Conservation (phyloP, 805 yeast species). For the Saturnispora hagleri region DNA sequence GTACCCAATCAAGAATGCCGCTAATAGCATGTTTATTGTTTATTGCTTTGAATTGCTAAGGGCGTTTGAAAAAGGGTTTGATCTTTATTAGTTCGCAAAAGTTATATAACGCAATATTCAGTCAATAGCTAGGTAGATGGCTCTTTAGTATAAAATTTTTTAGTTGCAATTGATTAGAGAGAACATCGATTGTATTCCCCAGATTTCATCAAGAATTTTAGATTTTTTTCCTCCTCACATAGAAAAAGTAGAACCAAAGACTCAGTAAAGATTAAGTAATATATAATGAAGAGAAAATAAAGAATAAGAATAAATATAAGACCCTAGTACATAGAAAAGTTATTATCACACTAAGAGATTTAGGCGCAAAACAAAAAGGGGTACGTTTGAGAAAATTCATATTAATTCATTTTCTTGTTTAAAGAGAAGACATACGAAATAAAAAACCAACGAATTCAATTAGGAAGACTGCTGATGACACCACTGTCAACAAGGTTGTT, state of each 20-base stretch:
- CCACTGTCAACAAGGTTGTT: conserved; percentile 50
- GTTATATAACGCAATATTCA: too few relatives aligned
- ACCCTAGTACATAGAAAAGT: neutral
- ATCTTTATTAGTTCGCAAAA: too few relatives aligned
- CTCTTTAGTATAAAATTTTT: neutral
- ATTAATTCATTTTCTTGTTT: neutral
- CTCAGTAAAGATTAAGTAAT: neutral
- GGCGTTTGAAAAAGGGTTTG: neutral
- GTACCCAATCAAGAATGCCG: neutral
- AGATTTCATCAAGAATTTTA: neutral
- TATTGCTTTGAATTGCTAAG: neutral
- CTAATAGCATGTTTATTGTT: neutral
- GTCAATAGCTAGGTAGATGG: neutral
- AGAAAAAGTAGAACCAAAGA: neutral
- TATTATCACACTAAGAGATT: neutral
- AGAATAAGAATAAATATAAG: neutral
- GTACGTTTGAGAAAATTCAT: too few relatives aligned
- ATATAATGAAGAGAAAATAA: neutral
- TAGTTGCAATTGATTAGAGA: neutral
- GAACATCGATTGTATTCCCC: neutral
- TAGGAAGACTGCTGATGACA: conserved; percentile 23
- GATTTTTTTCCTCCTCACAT: neutral
- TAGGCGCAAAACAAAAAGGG: neutral
- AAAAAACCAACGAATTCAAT: neutral
- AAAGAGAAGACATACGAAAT: neutral